A percentile compares a stretch with the other conserved stretches of the same genome.
phyloP scores from a whole-genome alignment of 2,329 filamentous ascomycete species.

The Exophiala alcalophila region DNA sequence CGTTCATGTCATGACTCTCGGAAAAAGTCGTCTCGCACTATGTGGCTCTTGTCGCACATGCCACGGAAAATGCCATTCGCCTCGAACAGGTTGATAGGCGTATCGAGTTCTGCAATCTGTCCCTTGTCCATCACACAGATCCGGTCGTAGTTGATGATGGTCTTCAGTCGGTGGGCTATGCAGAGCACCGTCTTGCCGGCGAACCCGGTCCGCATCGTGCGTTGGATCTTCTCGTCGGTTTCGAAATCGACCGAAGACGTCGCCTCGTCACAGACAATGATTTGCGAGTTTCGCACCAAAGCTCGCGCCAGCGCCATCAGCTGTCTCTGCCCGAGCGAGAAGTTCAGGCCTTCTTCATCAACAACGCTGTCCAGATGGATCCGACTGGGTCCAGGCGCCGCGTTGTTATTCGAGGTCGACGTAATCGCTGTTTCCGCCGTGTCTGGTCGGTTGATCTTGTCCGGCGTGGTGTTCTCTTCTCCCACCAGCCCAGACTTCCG shows the following conservation, averaged over 20 bases:
- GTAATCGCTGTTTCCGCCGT: conserved; percentile 21
- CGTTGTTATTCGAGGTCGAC: conserved; percentile 24
- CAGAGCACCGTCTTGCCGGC: conserved; percentile 82
- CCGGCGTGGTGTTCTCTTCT: conserved; percentile 45
- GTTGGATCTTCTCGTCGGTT: conserved; percentile 92
- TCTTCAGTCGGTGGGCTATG: conserved; percentile 87
- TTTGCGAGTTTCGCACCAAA: conserved; percentile 79
- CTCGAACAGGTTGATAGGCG: conserved; percentile 70
- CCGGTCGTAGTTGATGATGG: conserved; percentile 89
- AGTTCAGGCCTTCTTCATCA: conserved; percentile 93
- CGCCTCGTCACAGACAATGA: conserved; percentile 96
- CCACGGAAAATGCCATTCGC: conserved; percentile 74
- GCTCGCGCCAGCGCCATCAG: conserved; percentile 92
- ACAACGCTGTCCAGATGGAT: conserved; percentile 82
- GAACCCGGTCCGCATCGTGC: conserved; percentile 81
- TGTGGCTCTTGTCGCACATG: conserved; percentile 88
- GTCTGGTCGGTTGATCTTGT: conserved; percentile 45
- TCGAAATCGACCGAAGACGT: conserved; percentile 93
- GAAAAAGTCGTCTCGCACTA: conserved; percentile 48
- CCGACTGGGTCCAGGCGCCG: conserved; percentile 41
- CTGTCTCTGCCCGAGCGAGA: conserved; percentile 90
- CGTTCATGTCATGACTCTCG: conserved; percentile 17
- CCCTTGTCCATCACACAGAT: conserved; percentile 97
- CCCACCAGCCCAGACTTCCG: conserved; percentile 47
- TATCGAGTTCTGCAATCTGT: conserved; percentile 79